A percentile compares a stretch with the other conserved stretches of the same genome.
Evolutionary conservation across 176 grass and related monocot genomes (phyloP).

Genomic region (Ensete glaucum): DNA sequence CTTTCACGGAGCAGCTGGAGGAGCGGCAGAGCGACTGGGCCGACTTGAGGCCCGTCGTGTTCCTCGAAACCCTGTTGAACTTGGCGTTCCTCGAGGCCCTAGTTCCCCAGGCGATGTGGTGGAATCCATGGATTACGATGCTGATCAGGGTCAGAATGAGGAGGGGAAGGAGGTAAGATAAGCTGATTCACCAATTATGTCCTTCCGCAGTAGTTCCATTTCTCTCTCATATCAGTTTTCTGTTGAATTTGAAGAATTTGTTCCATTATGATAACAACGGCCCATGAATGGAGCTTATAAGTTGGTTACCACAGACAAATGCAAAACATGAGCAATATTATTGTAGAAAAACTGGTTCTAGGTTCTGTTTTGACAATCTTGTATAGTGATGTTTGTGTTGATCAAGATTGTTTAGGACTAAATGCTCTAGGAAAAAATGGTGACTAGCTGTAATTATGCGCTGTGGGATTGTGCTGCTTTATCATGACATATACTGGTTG

Average conservation of each 20-base stretch:
- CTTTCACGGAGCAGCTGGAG: background rate
- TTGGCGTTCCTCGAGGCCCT: background rate
- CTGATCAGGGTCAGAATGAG: background rate
- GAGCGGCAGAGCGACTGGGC: constrained; percentile 7
- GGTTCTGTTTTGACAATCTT: background rate
- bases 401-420: too few relatives aligned
- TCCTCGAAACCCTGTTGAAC: background rate
- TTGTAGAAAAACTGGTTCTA: background rate
- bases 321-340: background rate
- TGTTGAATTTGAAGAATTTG: background rate
- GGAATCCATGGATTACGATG: background rate
- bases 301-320: background rate
- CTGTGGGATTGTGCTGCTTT: too few relatives aligned
- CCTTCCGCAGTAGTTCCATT: background rate
- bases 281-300: too few relatives aligned
- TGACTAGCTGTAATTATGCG: too few relatives aligned
- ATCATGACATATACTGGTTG: too few relatives aligned
- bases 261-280: background rate
- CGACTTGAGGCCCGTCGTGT: background rate
- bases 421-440: too few relatives aligned
- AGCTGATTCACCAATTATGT: background rate
- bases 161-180: background rate
- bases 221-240: background rate
- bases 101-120: background rate
- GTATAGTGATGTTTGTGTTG: too few relatives aligned